Conservation (phyloP, 306 rosid genomes). For the Dalbergia cultrata region DNA sequence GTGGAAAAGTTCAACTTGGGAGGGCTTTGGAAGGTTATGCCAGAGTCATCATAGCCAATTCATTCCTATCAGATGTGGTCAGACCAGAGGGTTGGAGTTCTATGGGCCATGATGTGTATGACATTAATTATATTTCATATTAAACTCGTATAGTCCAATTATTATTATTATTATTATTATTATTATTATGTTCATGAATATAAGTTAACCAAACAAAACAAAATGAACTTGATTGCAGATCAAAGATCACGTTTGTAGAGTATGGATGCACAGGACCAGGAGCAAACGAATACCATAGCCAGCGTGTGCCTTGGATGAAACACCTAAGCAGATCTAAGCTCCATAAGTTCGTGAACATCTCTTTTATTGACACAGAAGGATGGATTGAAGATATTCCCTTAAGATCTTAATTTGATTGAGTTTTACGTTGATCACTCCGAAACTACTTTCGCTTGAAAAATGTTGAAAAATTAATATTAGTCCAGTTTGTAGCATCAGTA, state of each 20-base stretch:
- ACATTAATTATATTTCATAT: background rate
- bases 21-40: constrained; percentile 49
- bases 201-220: no score
- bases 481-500: no score
- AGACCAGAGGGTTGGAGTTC: constrained; percentile 54
- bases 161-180: background rate
- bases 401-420: no score
- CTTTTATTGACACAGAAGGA: constrained; percentile 55
- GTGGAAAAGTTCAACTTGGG: constrained; percentile 50
- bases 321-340: background rate
- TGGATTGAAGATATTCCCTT: constrained; percentile 45
- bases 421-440: no score
- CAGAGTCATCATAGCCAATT: constrained; percentile 54
- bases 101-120: constrained; percentile 44
- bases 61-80: constrained; percentile 42
- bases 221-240: constrained; percentile 27
- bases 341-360: background rate
- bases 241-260: constrained; percentile 44
- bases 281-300: constrained; percentile 39
- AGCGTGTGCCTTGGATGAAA: constrained; percentile 59
- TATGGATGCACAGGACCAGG: constrained; percentile 54
- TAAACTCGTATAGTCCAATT: background rate
- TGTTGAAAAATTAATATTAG: no score
- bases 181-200: no score
- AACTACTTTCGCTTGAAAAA: no score